Percentiles rank a stretch among this genome's conserved stretches.
phyloP scores from a whole-genome alignment of 1,284 basidiomycete genomes.

The Fomitopsis betulina region DNA sequence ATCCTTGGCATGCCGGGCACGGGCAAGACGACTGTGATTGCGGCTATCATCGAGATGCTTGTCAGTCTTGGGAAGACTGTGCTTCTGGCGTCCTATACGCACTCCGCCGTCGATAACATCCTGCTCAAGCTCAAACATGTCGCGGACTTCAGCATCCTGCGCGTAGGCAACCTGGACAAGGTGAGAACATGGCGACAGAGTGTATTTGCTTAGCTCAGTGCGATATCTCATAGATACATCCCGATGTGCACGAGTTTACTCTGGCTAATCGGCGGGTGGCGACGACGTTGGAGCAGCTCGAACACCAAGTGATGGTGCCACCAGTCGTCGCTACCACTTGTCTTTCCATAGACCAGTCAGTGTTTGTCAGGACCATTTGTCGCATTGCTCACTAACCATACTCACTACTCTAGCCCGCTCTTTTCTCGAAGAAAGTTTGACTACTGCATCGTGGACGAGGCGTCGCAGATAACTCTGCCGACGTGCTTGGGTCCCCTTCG shows the following conservation, averaged over 20 bases:
- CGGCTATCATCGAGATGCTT: conserved; percentile 79
- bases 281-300: conserved; percentile 71
- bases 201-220: not conserved
- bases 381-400: not conserved
- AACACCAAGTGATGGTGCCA: conserved; percentile 77
- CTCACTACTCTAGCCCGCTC: conserved; percentile 54
- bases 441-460: conserved; percentile 98
- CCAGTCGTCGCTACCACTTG: conserved; percentile 96
- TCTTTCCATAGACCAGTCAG: conserved; percentile 89
- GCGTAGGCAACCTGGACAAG: conserved; percentile 91
- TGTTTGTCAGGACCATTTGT: conserved; percentile 8
- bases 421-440: conserved; percentile 88
- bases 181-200: conserved; percentile 41
- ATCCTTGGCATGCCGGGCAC: conserved; percentile 98
- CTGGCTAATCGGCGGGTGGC: conserved; percentile 52
- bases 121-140: conserved; percentile 71
- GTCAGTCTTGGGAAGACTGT: conserved; percentile 84
- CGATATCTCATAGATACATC: conserved; percentile 58
- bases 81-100: conserved; percentile 89
- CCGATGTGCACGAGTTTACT: conserved; percentile 70
- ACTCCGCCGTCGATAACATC: conserved; percentile 97
- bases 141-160: conserved; percentile 69
- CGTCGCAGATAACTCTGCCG: conserved; percentile 95
- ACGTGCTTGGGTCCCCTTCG: conserved; percentile 92
- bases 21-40: conserved; percentile 95